Evolutionary conservation across 2,329 filamentous ascomycete genomes (phyloP), one percentile per base, ranked within the genome.

Genomic region (Golovinomyces cichoracearum): DNA sequence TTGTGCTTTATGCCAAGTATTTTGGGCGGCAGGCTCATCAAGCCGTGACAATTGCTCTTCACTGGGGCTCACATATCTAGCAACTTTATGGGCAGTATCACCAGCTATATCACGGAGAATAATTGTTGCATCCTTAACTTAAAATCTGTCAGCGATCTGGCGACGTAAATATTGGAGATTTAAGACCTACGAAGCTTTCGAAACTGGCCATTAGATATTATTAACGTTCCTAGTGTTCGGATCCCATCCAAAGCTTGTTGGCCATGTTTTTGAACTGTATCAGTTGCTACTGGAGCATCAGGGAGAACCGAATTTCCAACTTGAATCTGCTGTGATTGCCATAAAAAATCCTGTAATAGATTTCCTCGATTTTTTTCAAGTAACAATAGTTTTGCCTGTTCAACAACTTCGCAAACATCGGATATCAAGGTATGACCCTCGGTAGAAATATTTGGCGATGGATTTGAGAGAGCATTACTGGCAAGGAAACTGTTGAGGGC

Each of bases 351-450:
- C 61, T 98, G 90, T 19, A 98, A 68, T 50, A 95, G 66, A 59
- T 98, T 85, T 60, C 86, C 90, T 51, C 93, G 74, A 61, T 98
- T 98, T 73, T 95, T 98, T 66, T 80, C 81, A 23, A 98, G 69
- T 7, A 95, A 67, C 12, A 98, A 72, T 50, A 77, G 66, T 68
- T 94, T 92, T 50, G 88, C 80, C 62, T 90, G 74, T 58, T 80
- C 74, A 42, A 98, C 77, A 47, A 93, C 83, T 48, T 82, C 70
- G 52, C 75, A 76, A 50, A 90, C 66, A 56, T 95, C 88, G 38
- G 68, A 66, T 3, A 94, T 74, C 2, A 98, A 73, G n/a, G 66
- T 64, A 61, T 78, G 78, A 50, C 90, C 90, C 56, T 98, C 90
- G 1, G 70, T 55, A 0, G 88, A 95, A 5, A 98, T 77, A 61